phyloP scores from a whole-genome alignment of 75 land plant species.

The Selaginella tamariscina region DNA sequence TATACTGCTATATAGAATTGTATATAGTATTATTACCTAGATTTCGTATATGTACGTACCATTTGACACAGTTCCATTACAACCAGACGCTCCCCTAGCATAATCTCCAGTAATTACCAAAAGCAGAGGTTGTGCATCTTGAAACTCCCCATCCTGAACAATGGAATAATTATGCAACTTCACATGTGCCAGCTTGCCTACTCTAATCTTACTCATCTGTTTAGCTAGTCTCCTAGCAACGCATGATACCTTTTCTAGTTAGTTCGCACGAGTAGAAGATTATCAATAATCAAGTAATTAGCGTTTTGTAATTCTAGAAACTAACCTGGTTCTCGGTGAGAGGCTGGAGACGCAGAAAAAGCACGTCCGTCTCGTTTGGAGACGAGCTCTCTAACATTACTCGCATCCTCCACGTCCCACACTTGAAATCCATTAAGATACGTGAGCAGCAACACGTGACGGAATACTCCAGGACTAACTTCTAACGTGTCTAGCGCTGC shows the following conservation, averaged over 20 bases:
- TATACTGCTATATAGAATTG: no score
- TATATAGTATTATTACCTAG: no score
- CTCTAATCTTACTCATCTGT: no score
- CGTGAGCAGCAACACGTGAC: conserved; percentile 53
- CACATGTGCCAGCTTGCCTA: no score
- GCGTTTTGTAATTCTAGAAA: no score
- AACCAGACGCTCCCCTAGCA: conserved; percentile 12
- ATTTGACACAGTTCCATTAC: neutral
- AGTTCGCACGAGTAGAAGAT: no score
- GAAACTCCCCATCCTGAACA: neutral
- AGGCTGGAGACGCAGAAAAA: conserved; percentile 63
- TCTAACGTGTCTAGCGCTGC: conserved; percentile 86
- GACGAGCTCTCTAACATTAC: conserved; percentile 57
- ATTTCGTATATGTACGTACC: no score
- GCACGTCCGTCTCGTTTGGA: conserved; percentile 80
- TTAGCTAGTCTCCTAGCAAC: no score
- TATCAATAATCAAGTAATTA: no score
- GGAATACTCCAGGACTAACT: conserved; percentile 30
- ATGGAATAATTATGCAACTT: no score
- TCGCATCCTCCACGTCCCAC: conserved; percentile 81
- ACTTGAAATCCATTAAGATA: conserved; percentile 81
- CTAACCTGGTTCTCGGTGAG: neutral
- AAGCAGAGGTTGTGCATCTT: neutral
- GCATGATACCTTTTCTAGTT: no score
- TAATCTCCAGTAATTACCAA: conserved; percentile 1